Base-by-base conservation (phyloP, 306 rosid species). In the Gillenia trifoliata region DNA sequence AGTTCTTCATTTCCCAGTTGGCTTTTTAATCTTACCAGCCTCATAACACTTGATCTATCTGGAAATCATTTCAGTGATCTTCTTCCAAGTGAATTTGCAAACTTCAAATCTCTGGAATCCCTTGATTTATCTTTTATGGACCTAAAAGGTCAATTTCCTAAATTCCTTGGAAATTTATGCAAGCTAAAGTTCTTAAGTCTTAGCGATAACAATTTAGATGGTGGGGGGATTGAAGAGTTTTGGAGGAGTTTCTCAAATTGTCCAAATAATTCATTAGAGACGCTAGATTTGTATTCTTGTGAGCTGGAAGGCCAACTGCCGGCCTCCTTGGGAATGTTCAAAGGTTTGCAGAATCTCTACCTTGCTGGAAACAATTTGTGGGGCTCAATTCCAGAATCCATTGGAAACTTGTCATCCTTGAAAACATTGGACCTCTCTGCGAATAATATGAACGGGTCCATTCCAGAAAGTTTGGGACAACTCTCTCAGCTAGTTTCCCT, bases 401-500 rank as follows among this genome's bases (percentile, higher is more conserved):
- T 55, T 8, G 82, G 79, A 71, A 85, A 85, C 68, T 61, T 79
- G 75, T 75, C 84, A 30, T 60, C 77, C 1, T 23, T 8, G 0
- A 6, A 29, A 55, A 55, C 61, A 1, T 60, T 85, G 45, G 2
- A 6, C 16, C 84, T 82, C n/a, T 11, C 7, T 26, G 36, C 8
- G 19, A 77, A 82, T 50, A 25, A 55, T 26, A 63, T 86, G 43
- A 78, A 72, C 40, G 87, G 84, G 22, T 78, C 78, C 13, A 72
- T 86, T 47, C 85, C 85, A 10, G 47, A 47, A 20, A 73, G 83
- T 79, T 11, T 86, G 13, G 87, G 90, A 62, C 83, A 78, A 33
- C 84, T 83, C 59, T 38, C 80, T 78, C 30, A 67, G 1, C 56
- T 83, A 79, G 11, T 77, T 81, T 11, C 50, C 36, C 12, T 70